Percentiles rank a stretch among this genome's conserved stretches.
phyloP scores from a whole-genome alignment of 495 filamentous ascomycete species.

The Penicillium odoratum region DNA sequence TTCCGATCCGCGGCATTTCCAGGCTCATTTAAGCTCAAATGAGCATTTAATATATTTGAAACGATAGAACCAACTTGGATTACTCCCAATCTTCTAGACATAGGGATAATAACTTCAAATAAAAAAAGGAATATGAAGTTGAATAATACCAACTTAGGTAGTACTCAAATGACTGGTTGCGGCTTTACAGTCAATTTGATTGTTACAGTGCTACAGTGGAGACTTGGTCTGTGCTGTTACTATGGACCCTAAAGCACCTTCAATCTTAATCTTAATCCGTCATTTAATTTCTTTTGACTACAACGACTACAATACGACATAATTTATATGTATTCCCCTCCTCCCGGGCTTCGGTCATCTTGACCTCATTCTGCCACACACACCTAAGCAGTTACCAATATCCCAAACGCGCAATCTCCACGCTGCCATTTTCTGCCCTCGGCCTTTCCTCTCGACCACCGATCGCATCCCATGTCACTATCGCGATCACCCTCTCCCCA shows the following conservation, averaged over 20 bases:
- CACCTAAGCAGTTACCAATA: background rate
- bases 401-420: background rate
- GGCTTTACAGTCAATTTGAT: background rate
- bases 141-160: too few relatives aligned
- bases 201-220: background rate
- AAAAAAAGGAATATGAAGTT: too few relatives aligned
- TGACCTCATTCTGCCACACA: slow-evolving; percentile 18
- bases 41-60: background rate
- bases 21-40: background rate
- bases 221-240: slow-evolving; percentile 13
- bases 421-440: background rate
- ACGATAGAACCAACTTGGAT: background rate
- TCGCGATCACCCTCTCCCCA: slow-evolving; percentile 82
- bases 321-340: background rate
- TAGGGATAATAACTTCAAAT: background rate
- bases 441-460: background rate
- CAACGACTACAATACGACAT: too few relatives aligned
- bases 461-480: slow-evolving; percentile 64
- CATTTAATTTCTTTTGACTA: slow-evolving; percentile 5
- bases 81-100: background rate
- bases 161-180: background rate
- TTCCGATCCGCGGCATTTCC: background rate
- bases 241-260: slow-evolving; percentile 6
- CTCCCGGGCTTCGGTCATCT: slow-evolving; percentile 16
- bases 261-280: slow-evolving; percentile 19